Conservation (phyloP, 331 rosid species). For the Pyrus hybrid region DNA sequence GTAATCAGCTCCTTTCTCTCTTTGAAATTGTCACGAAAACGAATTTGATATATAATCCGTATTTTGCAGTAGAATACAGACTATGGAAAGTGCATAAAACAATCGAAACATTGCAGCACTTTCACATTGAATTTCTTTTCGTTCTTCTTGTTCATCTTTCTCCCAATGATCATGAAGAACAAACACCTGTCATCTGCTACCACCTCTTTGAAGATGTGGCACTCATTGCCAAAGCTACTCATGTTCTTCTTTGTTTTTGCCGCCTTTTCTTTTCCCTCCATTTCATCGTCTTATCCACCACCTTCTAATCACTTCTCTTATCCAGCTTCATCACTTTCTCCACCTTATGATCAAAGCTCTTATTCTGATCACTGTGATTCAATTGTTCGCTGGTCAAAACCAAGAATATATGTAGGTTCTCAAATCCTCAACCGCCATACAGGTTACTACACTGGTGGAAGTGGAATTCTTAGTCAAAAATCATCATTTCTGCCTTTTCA, state of each 20-base stretch:
- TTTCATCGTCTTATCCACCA: conserved; percentile 1
- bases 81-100: background rate
- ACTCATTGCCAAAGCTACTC: background rate
- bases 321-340: conserved; percentile 2
- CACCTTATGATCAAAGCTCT: background rate
- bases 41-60: background rate
- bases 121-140: background rate
- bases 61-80: background rate
- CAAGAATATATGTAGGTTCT: background rate
- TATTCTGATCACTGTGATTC: conserved; percentile 34
- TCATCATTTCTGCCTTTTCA: background rate
- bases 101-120: background rate
- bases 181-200: background rate
- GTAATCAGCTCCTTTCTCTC: background rate
- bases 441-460: conserved; percentile 35
- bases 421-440: conserved; percentile 7
- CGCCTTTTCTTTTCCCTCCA: background rate
- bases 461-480: background rate
- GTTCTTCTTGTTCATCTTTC: background rate
- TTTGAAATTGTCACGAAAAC: background rate
- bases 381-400: conserved; percentile 12
- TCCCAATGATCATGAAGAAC: background rate
- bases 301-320: background rate
- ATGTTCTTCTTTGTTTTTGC: conserved; percentile 9
- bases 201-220: background rate